Conservation (phyloP, 352 stramenopile species). For the Globisporangium cylindrosporum region DNA sequence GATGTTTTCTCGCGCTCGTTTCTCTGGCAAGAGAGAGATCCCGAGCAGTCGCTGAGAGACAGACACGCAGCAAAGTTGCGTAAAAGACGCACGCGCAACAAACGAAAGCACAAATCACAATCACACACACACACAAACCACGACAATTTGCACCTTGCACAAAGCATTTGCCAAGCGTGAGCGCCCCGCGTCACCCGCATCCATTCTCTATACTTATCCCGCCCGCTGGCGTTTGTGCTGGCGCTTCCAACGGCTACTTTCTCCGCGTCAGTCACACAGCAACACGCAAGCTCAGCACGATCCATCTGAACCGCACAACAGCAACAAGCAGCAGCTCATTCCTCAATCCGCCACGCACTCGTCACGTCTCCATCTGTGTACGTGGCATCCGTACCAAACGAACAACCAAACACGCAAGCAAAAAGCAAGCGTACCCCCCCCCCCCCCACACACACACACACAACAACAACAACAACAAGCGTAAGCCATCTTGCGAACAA, state of each 20-base stretch:
- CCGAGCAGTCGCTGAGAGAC: conserved; percentile 4
- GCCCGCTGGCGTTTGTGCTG: neutral
- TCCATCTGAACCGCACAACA: neutral
- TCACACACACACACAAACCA: neutral
- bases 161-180: neutral
- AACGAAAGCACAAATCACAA: neutral
- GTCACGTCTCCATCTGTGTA: conserved; percentile 1
- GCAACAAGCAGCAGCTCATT: neutral
- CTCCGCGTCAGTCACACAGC: neutral
- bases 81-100: neutral
- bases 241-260: conserved; percentile 4
- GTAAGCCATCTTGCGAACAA: neutral
- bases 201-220: conserved; percentile 6
- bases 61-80: neutral
- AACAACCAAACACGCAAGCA: neutral
- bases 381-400: neutral
- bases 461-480: neutral
- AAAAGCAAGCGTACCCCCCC: neutral
- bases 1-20: conserved; percentile 3
- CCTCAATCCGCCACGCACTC: neutral
- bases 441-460: too few species aligned
- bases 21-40: conserved; percentile 2
- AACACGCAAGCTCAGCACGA: neutral
- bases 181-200: conserved; percentile 3
- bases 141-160: neutral